Conservation (phyloP, 129 eudicot species). For the Artemisia argyi region DNA sequence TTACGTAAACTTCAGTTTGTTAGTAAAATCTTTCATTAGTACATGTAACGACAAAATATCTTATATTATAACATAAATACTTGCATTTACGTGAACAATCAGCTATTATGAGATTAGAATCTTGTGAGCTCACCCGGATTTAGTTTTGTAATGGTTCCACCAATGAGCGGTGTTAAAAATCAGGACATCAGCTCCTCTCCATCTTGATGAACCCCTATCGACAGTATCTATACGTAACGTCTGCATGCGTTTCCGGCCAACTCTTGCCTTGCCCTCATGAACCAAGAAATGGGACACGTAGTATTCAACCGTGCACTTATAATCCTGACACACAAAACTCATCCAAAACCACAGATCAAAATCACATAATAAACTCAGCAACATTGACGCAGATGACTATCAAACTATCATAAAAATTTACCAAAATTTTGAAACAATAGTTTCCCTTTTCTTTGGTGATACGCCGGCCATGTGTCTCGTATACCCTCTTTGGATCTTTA, state of each 20-base stretch:
- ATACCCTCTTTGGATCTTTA: slow-evolving; percentile 82
- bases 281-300: slow-evolving; percentile 88
- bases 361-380: not conserved
- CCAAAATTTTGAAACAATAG: slow-evolving; percentile 85
- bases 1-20: no score
- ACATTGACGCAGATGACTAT: not conserved
- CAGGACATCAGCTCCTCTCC: slow-evolving; percentile 94
- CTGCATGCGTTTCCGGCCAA: slow-evolving; percentile 79
- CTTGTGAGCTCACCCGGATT: slow-evolving; percentile 70
- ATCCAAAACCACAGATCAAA: not conserved
- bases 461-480: slow-evolving; percentile 72
- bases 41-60: no score
- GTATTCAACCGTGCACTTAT: slow-evolving; percentile 90
- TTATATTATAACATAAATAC: not conserved
- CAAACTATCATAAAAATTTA: slow-evolving; percentile 17
- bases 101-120: slow-evolving; percentile 6
- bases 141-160: slow-evolving; percentile 92
- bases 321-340: slow-evolving; percentile 49
- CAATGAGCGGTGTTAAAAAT: slow-evolving; percentile 95
- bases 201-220: slow-evolving; percentile 83
- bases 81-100: not conserved
- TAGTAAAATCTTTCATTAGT: no score
- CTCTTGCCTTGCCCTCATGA: slow-evolving; percentile 88
- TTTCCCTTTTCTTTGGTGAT: slow-evolving; percentile 81
- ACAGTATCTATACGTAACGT: slow-evolving; percentile 85